Percentiles rank a stretch among this genome's conserved stretches.
Evolutionary conservation across 2,329 filamentous ascomycete species (phyloP).

Genomic region (Penicillium sp.): DNA sequence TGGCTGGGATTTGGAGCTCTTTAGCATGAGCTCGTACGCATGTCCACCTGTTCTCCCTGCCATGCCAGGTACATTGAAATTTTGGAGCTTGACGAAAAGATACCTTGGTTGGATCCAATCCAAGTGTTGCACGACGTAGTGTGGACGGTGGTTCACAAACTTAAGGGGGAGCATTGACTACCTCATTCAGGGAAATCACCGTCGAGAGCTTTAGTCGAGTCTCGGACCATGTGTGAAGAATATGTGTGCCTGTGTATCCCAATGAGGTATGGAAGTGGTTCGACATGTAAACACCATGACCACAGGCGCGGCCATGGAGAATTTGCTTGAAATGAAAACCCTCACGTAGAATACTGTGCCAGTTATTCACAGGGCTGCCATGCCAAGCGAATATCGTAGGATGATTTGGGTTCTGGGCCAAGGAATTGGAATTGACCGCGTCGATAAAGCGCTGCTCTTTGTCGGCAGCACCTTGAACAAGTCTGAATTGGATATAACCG

Average conservation of each 20-base stretch:
- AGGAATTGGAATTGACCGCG: conserved; percentile 52
- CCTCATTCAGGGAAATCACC: conserved; percentile 77
- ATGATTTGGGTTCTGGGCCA: conserved; percentile 45
- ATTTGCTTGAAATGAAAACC: conserved; percentile 71
- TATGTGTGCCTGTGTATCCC: conserved; percentile 46
- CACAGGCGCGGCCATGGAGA: conserved; percentile 67
- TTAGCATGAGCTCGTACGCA: not conserved
- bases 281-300: conserved; percentile 81
- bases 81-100: conserved; percentile 60
- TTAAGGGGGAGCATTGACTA: conserved; percentile 69
- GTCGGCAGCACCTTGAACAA: conserved; percentile 84
- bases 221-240: conserved; percentile 58
- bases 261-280: conserved; percentile 57
- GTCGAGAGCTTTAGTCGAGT: conserved; percentile 61
- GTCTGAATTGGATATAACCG: conserved; percentile 76
- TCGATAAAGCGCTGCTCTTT: conserved; percentile 75
- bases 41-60: too few species aligned
- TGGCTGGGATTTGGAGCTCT: not conserved
- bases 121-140: conserved; percentile 70
- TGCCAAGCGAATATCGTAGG: conserved; percentile 87
- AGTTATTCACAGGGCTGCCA: conserved; percentile 72
- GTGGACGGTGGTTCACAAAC: conserved; percentile 58
- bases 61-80: not conserved
- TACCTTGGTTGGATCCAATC: conserved; percentile 93
- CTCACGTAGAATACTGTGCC: conserved; percentile 85